These are phyloP conservation scores for Boletus rubropictus DNA, from an alignment of 768 basidiomycete species.

Conservation along the genomic window DNA sequence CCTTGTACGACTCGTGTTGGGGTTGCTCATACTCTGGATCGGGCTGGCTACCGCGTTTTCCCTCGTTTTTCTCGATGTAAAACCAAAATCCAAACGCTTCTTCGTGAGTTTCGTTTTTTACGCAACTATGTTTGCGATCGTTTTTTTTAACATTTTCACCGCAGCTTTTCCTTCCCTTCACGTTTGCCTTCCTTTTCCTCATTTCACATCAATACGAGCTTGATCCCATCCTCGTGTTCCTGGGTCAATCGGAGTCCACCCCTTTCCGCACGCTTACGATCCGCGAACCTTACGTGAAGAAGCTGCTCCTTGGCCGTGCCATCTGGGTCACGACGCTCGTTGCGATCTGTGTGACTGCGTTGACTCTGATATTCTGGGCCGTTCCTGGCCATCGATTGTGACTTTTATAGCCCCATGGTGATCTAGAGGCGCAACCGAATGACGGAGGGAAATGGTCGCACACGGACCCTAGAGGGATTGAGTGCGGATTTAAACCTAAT, in stretches of 20 bases:
- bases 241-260: constrained; percentile 92
- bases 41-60: constrained; percentile 88
- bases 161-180: constrained; percentile 92
- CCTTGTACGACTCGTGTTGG: constrained; percentile 77
- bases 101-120: constrained; percentile 65
- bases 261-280: constrained; percentile 92
- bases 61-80: constrained; percentile 88
- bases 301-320: constrained; percentile 82
- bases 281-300: constrained; percentile 90
- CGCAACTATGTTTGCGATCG: background rate
- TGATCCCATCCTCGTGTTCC: constrained; percentile 90
- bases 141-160: constrained; percentile 2
- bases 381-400: constrained; percentile 90
- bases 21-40: constrained; percentile 88
- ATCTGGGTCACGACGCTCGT: constrained; percentile 87
- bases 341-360: constrained; percentile 63
- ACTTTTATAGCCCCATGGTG: constrained; percentile 1
- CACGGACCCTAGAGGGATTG: constrained; percentile 10
- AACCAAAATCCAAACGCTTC: constrained; percentile 87
- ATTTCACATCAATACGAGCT: constrained; percentile 96
- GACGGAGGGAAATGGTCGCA: constrained; percentile 4
- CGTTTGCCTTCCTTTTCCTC: constrained; percentile 83
- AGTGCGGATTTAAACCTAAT: constrained; percentile 14
- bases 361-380: constrained; percentile 92
- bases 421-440: constrained; percentile 5